Evolutionary conservation across 306 rosid genomes (phyloP).

Genomic region (Mucuna pruriens): DNA sequence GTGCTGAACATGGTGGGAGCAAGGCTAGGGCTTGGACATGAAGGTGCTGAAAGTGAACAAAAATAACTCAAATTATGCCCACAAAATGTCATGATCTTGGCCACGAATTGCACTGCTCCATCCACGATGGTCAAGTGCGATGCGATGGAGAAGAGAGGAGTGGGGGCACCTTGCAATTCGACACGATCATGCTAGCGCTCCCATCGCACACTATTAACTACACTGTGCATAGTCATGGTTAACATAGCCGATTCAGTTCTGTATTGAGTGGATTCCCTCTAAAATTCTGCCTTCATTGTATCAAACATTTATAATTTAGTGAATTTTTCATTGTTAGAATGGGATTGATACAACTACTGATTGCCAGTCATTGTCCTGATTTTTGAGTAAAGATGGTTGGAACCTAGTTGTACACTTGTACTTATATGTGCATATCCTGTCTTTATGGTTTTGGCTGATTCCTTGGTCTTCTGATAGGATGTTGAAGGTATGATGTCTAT

Average conservation of each 20-base stretch:
- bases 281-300: conserved; percentile 26
- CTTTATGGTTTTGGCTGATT: conserved; percentile 45
- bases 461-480: conserved; percentile 69
- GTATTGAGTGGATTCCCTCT: conserved; percentile 6
- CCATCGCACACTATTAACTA: too few relatives aligned
- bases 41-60: too few relatives aligned
- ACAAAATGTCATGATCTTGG: too few relatives aligned
- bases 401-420: conserved; percentile 4
- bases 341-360: conserved; percentile 20
- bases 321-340: conserved; percentile 18
- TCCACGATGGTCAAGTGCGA: too few relatives aligned
- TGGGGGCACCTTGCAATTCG: too few relatives aligned
- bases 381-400: conserved; percentile 23
- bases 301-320: conserved; percentile 31
- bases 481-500: conserved; percentile 99
- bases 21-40: too few relatives aligned
- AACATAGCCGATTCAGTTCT: conserved; percentile 27
- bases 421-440: conserved; percentile 5
- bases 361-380: conserved; percentile 19
- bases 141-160: too few relatives aligned
- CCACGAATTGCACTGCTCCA: too few relatives aligned
- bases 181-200: too few relatives aligned
- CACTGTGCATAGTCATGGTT: conserved; percentile 22
- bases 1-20: too few relatives aligned
- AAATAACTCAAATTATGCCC: too few relatives aligned